Conservation (phyloP, 257 asterid genomes). For the Misopates orontium region DNA sequence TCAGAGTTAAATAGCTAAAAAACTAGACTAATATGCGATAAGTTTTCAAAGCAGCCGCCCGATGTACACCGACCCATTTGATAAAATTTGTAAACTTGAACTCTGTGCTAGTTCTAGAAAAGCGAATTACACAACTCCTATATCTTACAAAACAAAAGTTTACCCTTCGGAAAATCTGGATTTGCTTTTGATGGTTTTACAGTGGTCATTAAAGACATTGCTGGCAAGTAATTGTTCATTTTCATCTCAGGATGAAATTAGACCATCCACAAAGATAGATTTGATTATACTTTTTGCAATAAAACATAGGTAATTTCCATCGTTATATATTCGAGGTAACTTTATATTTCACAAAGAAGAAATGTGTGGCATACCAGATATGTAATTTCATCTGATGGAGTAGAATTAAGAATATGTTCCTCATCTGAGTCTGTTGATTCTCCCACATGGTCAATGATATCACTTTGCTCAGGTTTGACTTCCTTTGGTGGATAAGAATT, state of each 20-base stretch:
- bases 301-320: no score
- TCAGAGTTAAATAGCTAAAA: conserved; percentile 11
- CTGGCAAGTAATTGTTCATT: neutral
- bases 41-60: neutral
- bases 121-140: no score
- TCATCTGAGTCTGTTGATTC: conserved; percentile 30
- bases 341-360: conserved; percentile 1
- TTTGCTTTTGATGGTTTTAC: neutral
- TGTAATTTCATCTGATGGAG: conserved; percentile 33
- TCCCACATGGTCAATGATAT: conserved; percentile 34
- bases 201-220: neutral
- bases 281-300: no score
- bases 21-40: neutral
- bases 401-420: conserved; percentile 32
- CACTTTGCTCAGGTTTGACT: conserved; percentile 15
- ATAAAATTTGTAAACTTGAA: no score
- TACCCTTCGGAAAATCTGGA: neutral
- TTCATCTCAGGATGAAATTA: neutral
- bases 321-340: neutral
- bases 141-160: neutral
- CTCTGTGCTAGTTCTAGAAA: no score
- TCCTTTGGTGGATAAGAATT: conserved; percentile 33
- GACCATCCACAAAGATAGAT: conserved; percentile 8
- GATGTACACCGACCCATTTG: neutral
- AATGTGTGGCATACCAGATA: conserved; percentile 37